phyloP scores from a whole-genome alignment of 495 filamentous ascomycete species.

The Xylaria bambusicola region DNA sequence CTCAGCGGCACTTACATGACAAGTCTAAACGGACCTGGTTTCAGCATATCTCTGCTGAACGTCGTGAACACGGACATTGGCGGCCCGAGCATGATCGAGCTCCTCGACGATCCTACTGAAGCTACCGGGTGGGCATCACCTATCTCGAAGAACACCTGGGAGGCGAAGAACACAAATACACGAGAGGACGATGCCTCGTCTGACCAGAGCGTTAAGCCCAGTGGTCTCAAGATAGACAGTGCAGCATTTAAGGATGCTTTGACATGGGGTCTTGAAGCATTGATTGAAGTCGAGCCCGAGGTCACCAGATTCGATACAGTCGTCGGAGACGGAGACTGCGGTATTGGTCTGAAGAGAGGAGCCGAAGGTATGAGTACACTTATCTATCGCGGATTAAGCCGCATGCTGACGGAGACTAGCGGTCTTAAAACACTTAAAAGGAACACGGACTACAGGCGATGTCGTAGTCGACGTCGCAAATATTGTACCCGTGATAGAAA shows the following conservation, averaged over 20 bases:
- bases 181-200: slow-evolving; percentile 41
- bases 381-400: background rate
- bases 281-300: slow-evolving; percentile 79
- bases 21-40: slow-evolving; percentile 88
- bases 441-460: slow-evolving; percentile 63
- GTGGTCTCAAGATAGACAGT: slow-evolving; percentile 70
- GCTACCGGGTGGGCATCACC: slow-evolving; percentile 82
- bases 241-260: slow-evolving; percentile 59
- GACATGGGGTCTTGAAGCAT: slow-evolving; percentile 62
- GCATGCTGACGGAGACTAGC: slow-evolving; percentile 44
- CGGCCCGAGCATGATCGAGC: slow-evolving; percentile 76
- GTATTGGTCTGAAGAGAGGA: slow-evolving; percentile 83
- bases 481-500: slow-evolving; percentile 84
- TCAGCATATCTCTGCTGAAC: slow-evolving; percentile 84
- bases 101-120: slow-evolving; percentile 84
- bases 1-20: slow-evolving; percentile 75
- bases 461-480: slow-evolving; percentile 68
- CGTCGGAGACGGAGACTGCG: slow-evolving; percentile 95
- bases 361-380: slow-evolving; percentile 66
- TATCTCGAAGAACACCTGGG: slow-evolving; percentile 63
- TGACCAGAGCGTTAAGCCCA: slow-evolving; percentile 57
- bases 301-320: slow-evolving; percentile 89
- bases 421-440: slow-evolving; percentile 65
- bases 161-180: slow-evolving; percentile 50
- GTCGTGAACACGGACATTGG: slow-evolving; percentile 79